Conservation (phyloP, 352 stramenopile genomes). For the Phytopythium cucurbitacearum region DNA sequence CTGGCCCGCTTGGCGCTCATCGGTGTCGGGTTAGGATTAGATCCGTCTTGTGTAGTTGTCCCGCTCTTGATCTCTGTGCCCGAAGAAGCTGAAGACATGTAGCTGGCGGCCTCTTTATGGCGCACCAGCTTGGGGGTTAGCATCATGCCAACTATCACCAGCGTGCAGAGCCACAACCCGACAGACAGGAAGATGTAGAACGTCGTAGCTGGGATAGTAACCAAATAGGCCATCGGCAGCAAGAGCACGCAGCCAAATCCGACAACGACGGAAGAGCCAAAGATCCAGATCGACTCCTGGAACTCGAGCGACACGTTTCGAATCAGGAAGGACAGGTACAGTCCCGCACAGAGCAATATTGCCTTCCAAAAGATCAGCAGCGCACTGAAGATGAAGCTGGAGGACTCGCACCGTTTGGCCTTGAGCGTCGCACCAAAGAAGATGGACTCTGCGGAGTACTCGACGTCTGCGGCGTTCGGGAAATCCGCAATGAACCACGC, state of each 20-base stretch:
- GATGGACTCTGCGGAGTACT: slow-evolving; percentile 8
- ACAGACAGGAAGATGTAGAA: slow-evolving; percentile 29
- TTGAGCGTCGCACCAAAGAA: slow-evolving; percentile 21
- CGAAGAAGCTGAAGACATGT: too few relatives aligned
- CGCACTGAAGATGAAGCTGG: slow-evolving; percentile 45
- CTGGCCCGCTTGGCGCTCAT: too few relatives aligned
- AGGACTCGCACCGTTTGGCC: slow-evolving; percentile 22
- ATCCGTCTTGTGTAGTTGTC: too few relatives aligned
- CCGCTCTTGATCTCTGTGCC: too few relatives aligned
- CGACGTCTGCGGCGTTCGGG: slow-evolving; percentile 10
- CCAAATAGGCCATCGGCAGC: slow-evolving; percentile 40
- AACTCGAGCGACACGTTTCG: slow-evolving; percentile 56
- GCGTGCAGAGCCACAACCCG: slow-evolving; percentile 23
- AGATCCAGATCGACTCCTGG: slow-evolving; percentile 64
- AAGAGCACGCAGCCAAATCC: slow-evolving; percentile 39
- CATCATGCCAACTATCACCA: slow-evolving; percentile 37
- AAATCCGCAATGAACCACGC: slow-evolving; percentile 6
- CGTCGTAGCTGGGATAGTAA: slow-evolving; percentile 25
- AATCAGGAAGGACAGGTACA: slow-evolving; percentile 54
- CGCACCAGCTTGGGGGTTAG: slow-evolving; percentile 35
- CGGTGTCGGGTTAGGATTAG: too few relatives aligned
- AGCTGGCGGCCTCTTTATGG: slow-evolving; percentile 14
- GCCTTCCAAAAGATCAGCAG: slow-evolving; percentile 56
- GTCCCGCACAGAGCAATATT: slow-evolving; percentile 29
- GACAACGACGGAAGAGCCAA: slow-evolving; percentile 39